These are phyloP conservation scores for Ogataea sp. DNA, from an alignment of 805 yeast species.

Conservation along the genomic window DNA sequence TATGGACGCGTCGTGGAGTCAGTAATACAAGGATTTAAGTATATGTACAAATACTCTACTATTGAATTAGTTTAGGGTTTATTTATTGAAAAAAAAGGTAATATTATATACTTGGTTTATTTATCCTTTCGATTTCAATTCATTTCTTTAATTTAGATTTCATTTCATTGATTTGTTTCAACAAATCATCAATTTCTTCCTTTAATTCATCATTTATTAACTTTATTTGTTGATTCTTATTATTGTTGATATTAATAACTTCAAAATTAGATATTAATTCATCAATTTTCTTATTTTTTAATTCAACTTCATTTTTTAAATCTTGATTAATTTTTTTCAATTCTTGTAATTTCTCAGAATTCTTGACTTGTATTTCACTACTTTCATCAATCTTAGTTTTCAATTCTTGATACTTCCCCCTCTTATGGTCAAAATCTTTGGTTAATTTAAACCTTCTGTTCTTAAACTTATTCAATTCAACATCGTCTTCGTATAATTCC, in stretches of 20 bases:
- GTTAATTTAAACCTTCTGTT: background rate
- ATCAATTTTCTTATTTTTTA: slow-evolving; percentile 12
- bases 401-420: background rate
- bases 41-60: too few species aligned
- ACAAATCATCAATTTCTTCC: slow-evolving; percentile 12
- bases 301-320: slow-evolving; percentile 8
- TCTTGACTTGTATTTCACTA: background rate
- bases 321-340: slow-evolving; percentile 11
- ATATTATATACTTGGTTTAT: background rate
- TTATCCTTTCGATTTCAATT: background rate
- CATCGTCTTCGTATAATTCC: background rate
- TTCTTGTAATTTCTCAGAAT: slow-evolving; percentile 16
- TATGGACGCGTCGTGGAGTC: too few species aligned
- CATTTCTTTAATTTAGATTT: background rate
- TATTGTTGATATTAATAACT: slow-evolving; percentile 23
- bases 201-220: slow-evolving; percentile 18
- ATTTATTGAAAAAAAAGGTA: too few species aligned
- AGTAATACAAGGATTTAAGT: too few species aligned
- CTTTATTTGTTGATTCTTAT: slow-evolving; percentile 21
- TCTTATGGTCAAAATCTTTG: background rate
- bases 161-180: slow-evolving; percentile 14
- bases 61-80: too few species aligned
- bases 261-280: slow-evolving; percentile 21
- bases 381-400: background rate
- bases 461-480: background rate